Evolutionary conservation across 225 moss, liverwort and hornwort species (phyloP), one percentile per base, ranked within the genome.

Genomic region (Sphagnum tenellum): DNA sequence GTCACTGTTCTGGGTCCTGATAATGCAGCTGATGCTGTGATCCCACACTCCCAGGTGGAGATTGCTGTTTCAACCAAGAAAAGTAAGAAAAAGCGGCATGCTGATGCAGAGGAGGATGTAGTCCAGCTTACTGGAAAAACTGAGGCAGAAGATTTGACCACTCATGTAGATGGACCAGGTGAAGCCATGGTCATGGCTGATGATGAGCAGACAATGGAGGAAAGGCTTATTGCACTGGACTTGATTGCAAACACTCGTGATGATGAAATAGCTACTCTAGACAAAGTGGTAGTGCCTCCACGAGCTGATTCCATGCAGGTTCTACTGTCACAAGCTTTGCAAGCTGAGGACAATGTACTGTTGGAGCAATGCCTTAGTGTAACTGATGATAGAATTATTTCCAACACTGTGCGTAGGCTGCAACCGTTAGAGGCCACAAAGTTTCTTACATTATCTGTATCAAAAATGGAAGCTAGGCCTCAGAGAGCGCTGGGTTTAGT

Each of bases 311-410:
- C 93, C 13, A 46, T 93, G 3, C 83, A 81, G 69, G 90, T 98
- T 63, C 86, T 98, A 46, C 71, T 98, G 3, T 86, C 90, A 10
- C 98, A 93, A 75, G 98, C 90, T 44, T 70, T 98, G 82, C 81
- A 87, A 55, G 85, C 90, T 52, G 90, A 90, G 12, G 98, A 98
- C 57, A 66, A 67, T 8, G 50, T 75, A 47, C 77, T 98, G 44
- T 70, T 98, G 60, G 92, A 90, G 70, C 78, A 82, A 59, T 89
- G 90, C 66, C 72, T 98, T 7, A 64, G 76, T 14, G 73, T 89
- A 9, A 57, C 70, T 56, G 93, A 98, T 70, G 89, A 90, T 54
- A 93, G 84, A 65, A 67, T 93, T 3, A 90, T 98, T 1, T 45
- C 49, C 47, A 93, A 87, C 45, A 93, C 98, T 12, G 66, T 93